These are phyloP conservation scores for Solanum pimpinellifolium DNA, from an alignment of 257 asterid genomes.

Conservation along the genomic window DNA sequence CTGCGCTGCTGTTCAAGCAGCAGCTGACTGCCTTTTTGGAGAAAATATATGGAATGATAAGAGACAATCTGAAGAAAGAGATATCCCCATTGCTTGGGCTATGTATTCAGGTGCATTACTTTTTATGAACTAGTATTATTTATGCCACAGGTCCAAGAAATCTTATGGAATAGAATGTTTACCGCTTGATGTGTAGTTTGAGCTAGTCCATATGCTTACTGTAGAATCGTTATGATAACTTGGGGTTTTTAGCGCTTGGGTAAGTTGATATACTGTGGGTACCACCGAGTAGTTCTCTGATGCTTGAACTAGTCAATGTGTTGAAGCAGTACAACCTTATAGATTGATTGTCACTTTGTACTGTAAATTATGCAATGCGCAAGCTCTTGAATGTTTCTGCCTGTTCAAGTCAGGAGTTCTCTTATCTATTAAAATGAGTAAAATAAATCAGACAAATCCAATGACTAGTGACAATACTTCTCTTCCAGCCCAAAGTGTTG, in stretches of 20 bases:
- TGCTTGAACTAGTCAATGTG: neutral
- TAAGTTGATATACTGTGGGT: neutral
- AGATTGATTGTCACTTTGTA: neutral
- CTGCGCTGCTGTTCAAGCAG: slow-evolving; percentile 96
- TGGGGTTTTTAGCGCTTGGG: neutral
- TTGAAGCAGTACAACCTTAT: neutral
- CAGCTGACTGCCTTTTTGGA: slow-evolving; percentile 99
- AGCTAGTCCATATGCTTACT: neutral
- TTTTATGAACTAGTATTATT: neutral
- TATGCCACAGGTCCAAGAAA: neutral
- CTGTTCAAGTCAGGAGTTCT: neutral
- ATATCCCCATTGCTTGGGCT: slow-evolving; percentile 92
- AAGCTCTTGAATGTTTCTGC: neutral
- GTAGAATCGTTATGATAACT: neutral
- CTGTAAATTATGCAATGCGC: neutral
- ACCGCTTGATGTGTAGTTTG: neutral
- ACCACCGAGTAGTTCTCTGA: neutral
- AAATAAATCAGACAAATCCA: neutral
- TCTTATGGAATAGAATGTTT: neutral
- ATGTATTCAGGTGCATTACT: slow-evolving; percentile 73
- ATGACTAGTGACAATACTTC: neutral
- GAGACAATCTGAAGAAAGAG: slow-evolving; percentile 93
- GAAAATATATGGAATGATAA: slow-evolving; percentile 92
- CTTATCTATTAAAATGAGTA: neutral
- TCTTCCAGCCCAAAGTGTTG: neutral